A percentile compares a stretch with the other conserved stretches of the same genome.
Evolutionary conservation across 257 asterid genomes (phyloP).

Genomic region (Galeopsis tetrahit): DNA sequence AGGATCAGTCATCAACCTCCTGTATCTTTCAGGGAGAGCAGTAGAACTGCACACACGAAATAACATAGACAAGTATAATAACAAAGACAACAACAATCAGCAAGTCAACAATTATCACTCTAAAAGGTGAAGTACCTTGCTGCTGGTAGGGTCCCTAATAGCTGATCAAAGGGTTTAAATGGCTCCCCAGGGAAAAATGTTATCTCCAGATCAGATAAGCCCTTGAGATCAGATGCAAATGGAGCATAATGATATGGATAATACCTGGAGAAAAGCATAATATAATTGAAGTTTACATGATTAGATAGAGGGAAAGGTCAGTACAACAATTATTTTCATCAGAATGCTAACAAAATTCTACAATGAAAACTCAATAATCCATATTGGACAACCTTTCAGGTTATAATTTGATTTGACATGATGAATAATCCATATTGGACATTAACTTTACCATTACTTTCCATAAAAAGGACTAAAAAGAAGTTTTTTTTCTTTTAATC

Average conservation of each 20-base stretch:
- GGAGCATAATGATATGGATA: constrained; percentile 99
- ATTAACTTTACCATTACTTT: constrained; percentile 26
- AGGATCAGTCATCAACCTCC: constrained; percentile 86
- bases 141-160: constrained; percentile 94
- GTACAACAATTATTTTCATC: constrained; percentile 4
- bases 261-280: constrained; percentile 64
- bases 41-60: constrained; percentile 57
- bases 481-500: neutral
- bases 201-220: constrained; percentile 78
- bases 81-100: constrained; percentile 22
- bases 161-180: constrained; percentile 97
- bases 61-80: constrained; percentile 12
- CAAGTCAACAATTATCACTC: constrained; percentile 24
- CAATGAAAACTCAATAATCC: constrained; percentile 18
- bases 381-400: constrained; percentile 22
- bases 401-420: constrained; percentile 24
- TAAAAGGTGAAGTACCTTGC: constrained; percentile 65
- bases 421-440: constrained; percentile 2
- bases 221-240: constrained; percentile 93
- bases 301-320: neutral
- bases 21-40: constrained; percentile 84
- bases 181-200: constrained; percentile 90
- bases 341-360: constrained; percentile 24
- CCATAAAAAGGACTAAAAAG: neutral
- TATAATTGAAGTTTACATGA: constrained; percentile 19